phyloP scores from a whole-genome alignment of 1,284 basidiomycete species.

The Apiotrichum akiyoshidainum region DNA sequence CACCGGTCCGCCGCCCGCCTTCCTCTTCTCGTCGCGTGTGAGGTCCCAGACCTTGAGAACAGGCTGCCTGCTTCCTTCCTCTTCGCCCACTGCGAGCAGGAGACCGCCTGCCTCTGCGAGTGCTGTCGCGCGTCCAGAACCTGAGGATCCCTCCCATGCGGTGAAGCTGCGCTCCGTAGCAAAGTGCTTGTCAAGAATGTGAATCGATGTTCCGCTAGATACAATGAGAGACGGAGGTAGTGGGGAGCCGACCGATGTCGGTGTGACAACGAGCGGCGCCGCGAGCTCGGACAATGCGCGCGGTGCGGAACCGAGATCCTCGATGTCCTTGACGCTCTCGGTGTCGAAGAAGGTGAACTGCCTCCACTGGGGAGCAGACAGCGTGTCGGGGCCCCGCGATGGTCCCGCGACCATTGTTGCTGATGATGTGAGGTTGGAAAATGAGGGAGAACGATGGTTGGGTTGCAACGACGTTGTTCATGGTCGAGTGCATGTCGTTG shows the following conservation, averaged over 20 bases:
- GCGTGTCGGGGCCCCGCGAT: conserved; percentile 12
- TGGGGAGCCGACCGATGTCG: conserved; percentile 38
- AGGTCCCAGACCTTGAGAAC: conserved; percentile 88
- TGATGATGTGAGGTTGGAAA: neutral
- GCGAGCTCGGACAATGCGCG: conserved; percentile 61
- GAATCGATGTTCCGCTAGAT: conserved; percentile 35
- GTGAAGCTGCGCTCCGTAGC: conserved; percentile 69
- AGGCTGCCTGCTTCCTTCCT: conserved; percentile 67
- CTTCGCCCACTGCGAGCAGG: conserved; percentile 81
- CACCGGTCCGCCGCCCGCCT: conserved; percentile 57
- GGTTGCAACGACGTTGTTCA: too few species aligned
- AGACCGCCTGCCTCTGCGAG: conserved; percentile 71
- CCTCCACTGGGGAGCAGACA: conserved; percentile 57
- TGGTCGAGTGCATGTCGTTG: too few species aligned
- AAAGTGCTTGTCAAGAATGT: conserved; percentile 66
- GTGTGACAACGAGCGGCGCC: conserved; percentile 35
- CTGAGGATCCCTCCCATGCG: conserved; percentile 61
- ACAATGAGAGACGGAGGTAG: conserved; percentile 38
- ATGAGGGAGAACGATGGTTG: too few species aligned
- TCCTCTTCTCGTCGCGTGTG: conserved; percentile 68
- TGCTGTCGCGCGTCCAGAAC: conserved; percentile 30
- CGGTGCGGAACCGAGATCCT: conserved; percentile 70
- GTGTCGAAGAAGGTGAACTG: conserved; percentile 62
- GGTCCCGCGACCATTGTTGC: conserved; percentile 13
- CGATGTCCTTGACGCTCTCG: conserved; percentile 69